Conservation (phyloP, 2,329 filamentous ascomycete species). For the Cucurbitaria berberidis region DNA sequence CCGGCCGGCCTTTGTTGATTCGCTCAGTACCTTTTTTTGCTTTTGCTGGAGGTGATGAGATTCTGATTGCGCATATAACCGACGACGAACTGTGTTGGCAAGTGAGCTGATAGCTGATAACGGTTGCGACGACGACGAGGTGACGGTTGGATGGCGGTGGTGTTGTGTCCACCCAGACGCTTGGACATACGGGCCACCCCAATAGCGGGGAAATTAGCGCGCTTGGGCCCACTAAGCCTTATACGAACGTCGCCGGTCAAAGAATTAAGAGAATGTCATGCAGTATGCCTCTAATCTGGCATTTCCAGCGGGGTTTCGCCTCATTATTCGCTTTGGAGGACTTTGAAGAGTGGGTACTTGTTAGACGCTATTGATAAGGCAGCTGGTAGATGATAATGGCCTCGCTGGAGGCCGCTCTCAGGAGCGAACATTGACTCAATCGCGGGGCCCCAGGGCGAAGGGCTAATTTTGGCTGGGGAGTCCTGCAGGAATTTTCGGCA, state of each 20-base stretch:
- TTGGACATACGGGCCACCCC: background rate
- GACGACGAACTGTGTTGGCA: background rate
- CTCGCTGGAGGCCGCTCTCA: conserved; percentile 1
- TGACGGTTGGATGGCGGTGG: too few relatives aligned
- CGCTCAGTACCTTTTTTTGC: background rate
- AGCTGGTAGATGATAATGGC: background rate
- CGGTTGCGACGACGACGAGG: too few relatives aligned
- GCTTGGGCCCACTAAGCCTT: background rate
- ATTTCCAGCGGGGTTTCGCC: background rate
- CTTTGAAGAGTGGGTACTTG: too few relatives aligned
- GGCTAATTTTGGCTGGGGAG: background rate
- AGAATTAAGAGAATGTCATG: background rate
- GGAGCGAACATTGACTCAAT: background rate
- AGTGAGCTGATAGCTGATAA: background rate
- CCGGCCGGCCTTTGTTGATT: background rate
- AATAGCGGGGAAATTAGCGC: background rate
- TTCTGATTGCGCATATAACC: background rate
- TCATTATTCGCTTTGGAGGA: background rate
- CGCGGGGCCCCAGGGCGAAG: background rate
- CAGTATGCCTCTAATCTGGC: background rate
- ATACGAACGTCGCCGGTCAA: background rate
- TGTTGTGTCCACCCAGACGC: too few relatives aligned
- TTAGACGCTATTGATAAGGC: background rate
- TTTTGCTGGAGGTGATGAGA: background rate
- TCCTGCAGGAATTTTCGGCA: background rate